Percentiles rank a stretch among this genome's conserved stretches.
phyloP scores from a whole-genome alignment of 176 grass and related monocot species.

The Avena eriantha region DNA sequence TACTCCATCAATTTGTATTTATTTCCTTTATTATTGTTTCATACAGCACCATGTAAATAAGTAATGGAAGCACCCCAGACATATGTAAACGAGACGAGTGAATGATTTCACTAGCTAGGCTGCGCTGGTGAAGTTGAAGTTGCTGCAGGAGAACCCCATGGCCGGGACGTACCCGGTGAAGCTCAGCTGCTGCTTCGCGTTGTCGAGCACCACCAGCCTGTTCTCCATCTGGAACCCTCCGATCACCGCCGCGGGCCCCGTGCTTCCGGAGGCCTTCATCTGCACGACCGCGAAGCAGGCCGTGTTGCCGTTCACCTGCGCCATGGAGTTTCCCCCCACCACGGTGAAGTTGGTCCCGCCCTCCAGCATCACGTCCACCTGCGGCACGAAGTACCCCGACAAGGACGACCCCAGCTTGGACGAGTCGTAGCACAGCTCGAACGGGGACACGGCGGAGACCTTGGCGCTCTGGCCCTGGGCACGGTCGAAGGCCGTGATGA shows the following conservation, averaged over 20 bases:
- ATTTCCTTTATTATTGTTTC: too few species aligned
- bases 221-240: conserved; percentile 76
- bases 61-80: too few species aligned
- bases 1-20: too few species aligned
- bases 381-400: conserved; percentile 58
- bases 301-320: conserved; percentile 40
- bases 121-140: conserved; percentile 58
- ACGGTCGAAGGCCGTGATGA: conserved; percentile 45
- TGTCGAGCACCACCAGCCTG: conserved; percentile 63
- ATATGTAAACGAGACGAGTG: neutral
- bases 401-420: conserved; percentile 37
- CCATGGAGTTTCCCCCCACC: conserved; percentile 58
- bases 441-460: conserved; percentile 37
- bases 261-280: conserved; percentile 6
- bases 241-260: conserved; percentile 41
- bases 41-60: too few species aligned
- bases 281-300: conserved; percentile 56
- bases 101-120: neutral
- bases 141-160: conserved; percentile 46
- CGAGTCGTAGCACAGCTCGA: conserved; percentile 65
- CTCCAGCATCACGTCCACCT: conserved; percentile 52
- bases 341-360: conserved; percentile 53
- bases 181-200: conserved; percentile 39
- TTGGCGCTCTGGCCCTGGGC: conserved; percentile 14
- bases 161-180: conserved; percentile 37